Evolutionary conservation across 257 asterid genomes (phyloP).

Genomic region (Craterostigma plantagineum): DNA sequence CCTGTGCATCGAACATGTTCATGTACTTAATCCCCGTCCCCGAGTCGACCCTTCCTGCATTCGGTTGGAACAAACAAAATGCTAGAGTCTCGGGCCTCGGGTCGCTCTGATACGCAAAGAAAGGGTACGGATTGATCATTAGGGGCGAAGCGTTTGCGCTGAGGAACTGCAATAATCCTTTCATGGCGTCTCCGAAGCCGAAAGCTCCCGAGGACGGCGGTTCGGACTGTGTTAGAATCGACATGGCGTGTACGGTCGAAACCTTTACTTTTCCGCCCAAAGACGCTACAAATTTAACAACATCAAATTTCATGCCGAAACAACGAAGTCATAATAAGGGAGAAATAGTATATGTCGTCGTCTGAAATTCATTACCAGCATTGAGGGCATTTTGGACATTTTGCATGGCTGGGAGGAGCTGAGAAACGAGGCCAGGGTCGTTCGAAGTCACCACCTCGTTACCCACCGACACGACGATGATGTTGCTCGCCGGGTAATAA

Average conservation of each 20-base stretch:
- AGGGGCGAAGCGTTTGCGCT: constrained; percentile 52
- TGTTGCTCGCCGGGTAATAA: constrained; percentile 68
- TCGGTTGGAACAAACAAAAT: constrained; percentile 85
- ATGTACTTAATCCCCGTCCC: constrained; percentile 60
- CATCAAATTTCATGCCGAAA: no score
- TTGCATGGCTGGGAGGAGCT: constrained; percentile 84
- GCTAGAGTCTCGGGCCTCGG: constrained; percentile 72
- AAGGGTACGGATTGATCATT: constrained; percentile 91
- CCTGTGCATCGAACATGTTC: constrained; percentile 99
- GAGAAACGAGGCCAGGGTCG: constrained; percentile 44
- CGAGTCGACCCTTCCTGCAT: constrained; percentile 66
- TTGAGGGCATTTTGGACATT: constrained; percentile 97
- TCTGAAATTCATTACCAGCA: no score
- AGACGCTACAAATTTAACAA: no score
- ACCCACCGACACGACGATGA: constrained; percentile 62
- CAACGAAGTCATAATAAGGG: no score
- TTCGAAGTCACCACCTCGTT: constrained; percentile 64
- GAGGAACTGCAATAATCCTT: constrained; percentile 42
- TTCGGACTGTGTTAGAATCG: constrained; percentile 56
- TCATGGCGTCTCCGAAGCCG: constrained; percentile 34
- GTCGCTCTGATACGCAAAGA: constrained; percentile 75
- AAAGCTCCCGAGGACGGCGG: constrained; percentile 81
- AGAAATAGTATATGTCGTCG: no score
- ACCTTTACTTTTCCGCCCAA: constrained; percentile 73
- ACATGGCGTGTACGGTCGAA: constrained; percentile 79